Evolutionary conservation across 2,329 filamentous ascomycete genomes (phyloP), one percentile per base, ranked within the genome.

Genomic region (Ophiostoma novo-ulmi): DNA sequence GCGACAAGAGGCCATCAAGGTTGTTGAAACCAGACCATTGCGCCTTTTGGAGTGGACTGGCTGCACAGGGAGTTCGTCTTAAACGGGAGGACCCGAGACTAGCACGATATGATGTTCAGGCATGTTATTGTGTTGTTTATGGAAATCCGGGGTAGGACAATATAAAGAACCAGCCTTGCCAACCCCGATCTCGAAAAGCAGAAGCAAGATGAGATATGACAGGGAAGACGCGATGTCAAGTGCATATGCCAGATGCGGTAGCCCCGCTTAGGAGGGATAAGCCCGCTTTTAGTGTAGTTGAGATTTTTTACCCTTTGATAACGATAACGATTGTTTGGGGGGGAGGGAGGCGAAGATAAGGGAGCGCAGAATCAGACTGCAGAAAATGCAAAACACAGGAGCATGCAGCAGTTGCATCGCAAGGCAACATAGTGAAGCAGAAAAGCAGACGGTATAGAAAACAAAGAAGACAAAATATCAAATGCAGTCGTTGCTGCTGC

Each of bases 1-100:
- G 31, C 20, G 63, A 38, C 31, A 67, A 67, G 41, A 67, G 71
- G 64, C 73, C 73, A 74, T 74, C 72, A 74, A 71, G 73, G 73
- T 73, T 70, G 72, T 48, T 65, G 26, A 61, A 52, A 35, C 35
- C 14, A 41, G 55, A 26, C 17, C 35, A 20, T 58, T 58, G 52
- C 52, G 52, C 52, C 52, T 58, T 26, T 13, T 22, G 52, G 36
- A 36, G 41, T 44, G 38, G 36, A 22, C 52, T 64, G 52, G 64
- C 5, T 67, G 39, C 64, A 71, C n/a, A 41, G 13, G 26, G 26
- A 55, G 44, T 64, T 55, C 65, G 35, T 69, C 65, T 48, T 52
- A 48, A 26, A 67, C 72, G 71, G 73, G 70, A 74, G 41, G 26
- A 69, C 36, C 72, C 73, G 72, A 70, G 39, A 71, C 72, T 72